Base-by-base conservation (phyloP, 345 rosid species). In the Aquilaria sinensis region DNA sequence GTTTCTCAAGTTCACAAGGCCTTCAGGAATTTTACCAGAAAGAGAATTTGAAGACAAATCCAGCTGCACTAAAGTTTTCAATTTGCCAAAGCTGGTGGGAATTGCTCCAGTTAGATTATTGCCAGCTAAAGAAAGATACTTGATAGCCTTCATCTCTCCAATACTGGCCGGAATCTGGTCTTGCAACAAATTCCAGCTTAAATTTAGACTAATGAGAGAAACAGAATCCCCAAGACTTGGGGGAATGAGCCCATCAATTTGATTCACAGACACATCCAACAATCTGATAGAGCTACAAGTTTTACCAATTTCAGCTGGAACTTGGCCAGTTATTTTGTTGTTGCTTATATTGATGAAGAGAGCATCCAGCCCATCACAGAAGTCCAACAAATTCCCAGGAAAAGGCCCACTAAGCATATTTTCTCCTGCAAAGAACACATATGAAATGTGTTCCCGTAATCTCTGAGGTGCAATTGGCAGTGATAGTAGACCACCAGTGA, bases 1-100 rank as follows among this genome's bases (percentile, higher is more conserved):
- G 53, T 74, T 75, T 57, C 65, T 81, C 73, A 85, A 69, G 60
- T 65, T 78, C 57, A 66, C 77, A 52, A 85, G 70, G 61, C 61
- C 68, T 12, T 53, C 70, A 31, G 88, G 83, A 65, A 85, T 83
- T 69, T 74, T 74, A 30, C 83, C 86, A 41, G 86, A 77, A 10
- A 85, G 79, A 61, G 74, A 74, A 73, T 81, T 85, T 30, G 81
- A 79, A 60, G 85, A 83, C 58, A 86, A 85, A 57, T 83, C 88
- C 69, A 86, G 67, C 57, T 70, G 74, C 71, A 74, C 73, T 57
- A 85, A 66, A 67, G 76, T 65, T 60, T 16, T 70, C 58, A 79
- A 60, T 67, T 64, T 67, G 47, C 80, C 85, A 59, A 85, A 53
- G 69, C 69, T 79, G 16, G 73, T 56, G 41, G 88, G 88, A 52